Base-by-base conservation (phyloP, 1,284 basidiomycete genomes). In the Ceratobasidium sp. region DNA sequence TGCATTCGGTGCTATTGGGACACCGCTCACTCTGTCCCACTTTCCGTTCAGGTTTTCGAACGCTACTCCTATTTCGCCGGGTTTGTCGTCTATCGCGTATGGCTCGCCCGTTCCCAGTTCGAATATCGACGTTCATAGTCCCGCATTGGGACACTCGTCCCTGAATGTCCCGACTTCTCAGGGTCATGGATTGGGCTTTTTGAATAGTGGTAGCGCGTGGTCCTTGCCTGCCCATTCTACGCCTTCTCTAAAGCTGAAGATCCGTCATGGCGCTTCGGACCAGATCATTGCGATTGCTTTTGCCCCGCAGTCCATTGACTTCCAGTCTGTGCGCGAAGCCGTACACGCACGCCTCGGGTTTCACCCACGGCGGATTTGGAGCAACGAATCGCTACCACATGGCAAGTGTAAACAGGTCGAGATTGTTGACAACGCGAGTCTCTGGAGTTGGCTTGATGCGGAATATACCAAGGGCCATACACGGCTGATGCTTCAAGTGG, bases 401-500 rank as follows among this genome's bases (percentile, higher is more conserved):
- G n/a, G n/a, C n/a, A n/a, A n/a, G n/a, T n/a, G n/a, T n/a, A n/a
- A n/a, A n/a, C n/a, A n/a, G n/a, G 55, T 58, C 8, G 50, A 69
- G 49, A 46, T 69, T 5, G 30, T 43, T 1, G 43, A 55, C 52
- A 54, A 69, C 66, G n/a, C 50, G 32, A 43, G 38, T 30, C 52
- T 69, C 21, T 55, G 50, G 50, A 46, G 21, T 41, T 69, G 66
- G 66, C 41, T 69, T 13, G 66, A 69, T 16, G 66, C 44, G 35
- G 38, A 69, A 44, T 57, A 69, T 69, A 69, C 66, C 50, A 55
- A 57, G 28, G 66, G 66, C 18, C 66, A 57, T 46, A 69, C 66
- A 52, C 66, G 66, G 30, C 21, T 69, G 26, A 43, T 69, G 35
- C 43, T 69, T 13, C 66, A 69, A 41, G 66, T 57, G n/a, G 66